Conservation (phyloP, 106 monocot genomes). For the Dendrobium nobile region DNA sequence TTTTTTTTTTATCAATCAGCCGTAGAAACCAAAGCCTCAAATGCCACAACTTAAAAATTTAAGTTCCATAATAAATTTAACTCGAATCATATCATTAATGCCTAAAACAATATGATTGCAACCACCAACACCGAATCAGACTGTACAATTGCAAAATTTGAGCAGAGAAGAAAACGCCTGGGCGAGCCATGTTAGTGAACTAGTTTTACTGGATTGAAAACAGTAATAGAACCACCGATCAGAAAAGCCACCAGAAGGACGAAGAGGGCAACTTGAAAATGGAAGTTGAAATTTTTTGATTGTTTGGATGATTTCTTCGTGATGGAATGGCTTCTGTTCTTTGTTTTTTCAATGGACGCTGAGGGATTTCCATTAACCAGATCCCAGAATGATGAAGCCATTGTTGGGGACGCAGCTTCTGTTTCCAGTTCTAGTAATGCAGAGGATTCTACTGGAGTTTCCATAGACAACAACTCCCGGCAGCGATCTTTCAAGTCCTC, state of each 20-base stretch:
- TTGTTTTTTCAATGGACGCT: neutral
- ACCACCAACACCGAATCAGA: too few species aligned
- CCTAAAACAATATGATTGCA: too few species aligned
- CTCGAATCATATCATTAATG: too few species aligned
- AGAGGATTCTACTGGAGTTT: constrained; percentile 26
- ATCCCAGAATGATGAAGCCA: constrained; percentile 56
- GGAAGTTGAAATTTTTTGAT: constrained; percentile 16
- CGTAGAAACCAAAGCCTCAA: too few species aligned
- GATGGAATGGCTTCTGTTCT: neutral
- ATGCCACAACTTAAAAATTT: too few species aligned
- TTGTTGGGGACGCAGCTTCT: constrained; percentile 5
- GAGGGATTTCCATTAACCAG: constrained; percentile 20
- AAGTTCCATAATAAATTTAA: too few species aligned
- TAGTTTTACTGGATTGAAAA: neutral
- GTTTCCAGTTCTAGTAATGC: constrained; percentile 50
- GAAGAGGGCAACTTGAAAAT: constrained; percentile 17
- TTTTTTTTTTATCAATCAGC: too few species aligned
- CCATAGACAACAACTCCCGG: constrained; percentile 74
- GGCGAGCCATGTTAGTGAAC: too few species aligned
- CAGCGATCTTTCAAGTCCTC: constrained; percentile 75
- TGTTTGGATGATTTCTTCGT: neutral
- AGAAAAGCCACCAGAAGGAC: constrained; percentile 35
- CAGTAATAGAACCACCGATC: constrained; percentile 9
- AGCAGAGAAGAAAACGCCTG: too few species aligned
- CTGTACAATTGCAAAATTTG: too few species aligned